A percentile compares a stretch with the other conserved stretches of the same genome.
Conservation (phyloP, 2,329 filamentous ascomycete genomes). For the Tolypocladium tundrense region DNA sequence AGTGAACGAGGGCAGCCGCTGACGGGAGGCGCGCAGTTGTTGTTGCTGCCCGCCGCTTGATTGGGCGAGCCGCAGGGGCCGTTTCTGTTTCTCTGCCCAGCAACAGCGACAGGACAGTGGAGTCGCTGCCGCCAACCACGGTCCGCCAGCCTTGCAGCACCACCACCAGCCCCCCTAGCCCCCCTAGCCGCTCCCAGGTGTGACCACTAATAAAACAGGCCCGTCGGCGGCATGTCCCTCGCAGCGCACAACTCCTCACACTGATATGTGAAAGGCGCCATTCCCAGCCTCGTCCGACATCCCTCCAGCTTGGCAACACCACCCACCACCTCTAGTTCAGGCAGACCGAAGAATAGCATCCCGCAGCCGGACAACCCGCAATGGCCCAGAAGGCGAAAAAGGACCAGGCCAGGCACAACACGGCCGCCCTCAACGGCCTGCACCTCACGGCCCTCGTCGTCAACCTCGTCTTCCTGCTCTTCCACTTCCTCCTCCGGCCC, state of each 20-base stretch:
- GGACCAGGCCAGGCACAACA: slow-evolving; percentile 67
- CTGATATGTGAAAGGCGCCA: not conserved
- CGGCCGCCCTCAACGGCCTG: slow-evolving; percentile 65
- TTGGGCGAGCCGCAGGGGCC: slow-evolving; percentile 5
- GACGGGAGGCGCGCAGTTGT: slow-evolving; percentile 5
- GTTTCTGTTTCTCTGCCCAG: slow-evolving; percentile 5
- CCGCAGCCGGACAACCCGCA: slow-evolving; percentile 3
- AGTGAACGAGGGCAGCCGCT: not conserved
- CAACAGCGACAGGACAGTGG: slow-evolving; percentile 6
- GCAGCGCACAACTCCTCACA: not conserved
- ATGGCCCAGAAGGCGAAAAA: slow-evolving; percentile 58
- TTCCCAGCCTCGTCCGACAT: not conserved
- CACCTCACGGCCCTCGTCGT: slow-evolving; percentile 65
- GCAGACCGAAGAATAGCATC: not conserved
- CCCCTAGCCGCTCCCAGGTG: not conserved
- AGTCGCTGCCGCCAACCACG: not conserved
- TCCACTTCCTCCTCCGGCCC: slow-evolving; percentile 55
- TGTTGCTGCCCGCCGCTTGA: slow-evolving; percentile 7
- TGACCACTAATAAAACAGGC: not conserved
- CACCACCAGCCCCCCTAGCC: not conserved
- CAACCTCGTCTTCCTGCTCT: slow-evolving; percentile 65
- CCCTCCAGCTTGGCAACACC: not conserved
- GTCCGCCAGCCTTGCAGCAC: not conserved
- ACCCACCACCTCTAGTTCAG: too few species aligned
- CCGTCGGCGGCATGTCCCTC: not conserved